Base-by-base conservation (phyloP, 495 filamentous ascomycete species). In the Venustampulla echinocandica region DNA sequence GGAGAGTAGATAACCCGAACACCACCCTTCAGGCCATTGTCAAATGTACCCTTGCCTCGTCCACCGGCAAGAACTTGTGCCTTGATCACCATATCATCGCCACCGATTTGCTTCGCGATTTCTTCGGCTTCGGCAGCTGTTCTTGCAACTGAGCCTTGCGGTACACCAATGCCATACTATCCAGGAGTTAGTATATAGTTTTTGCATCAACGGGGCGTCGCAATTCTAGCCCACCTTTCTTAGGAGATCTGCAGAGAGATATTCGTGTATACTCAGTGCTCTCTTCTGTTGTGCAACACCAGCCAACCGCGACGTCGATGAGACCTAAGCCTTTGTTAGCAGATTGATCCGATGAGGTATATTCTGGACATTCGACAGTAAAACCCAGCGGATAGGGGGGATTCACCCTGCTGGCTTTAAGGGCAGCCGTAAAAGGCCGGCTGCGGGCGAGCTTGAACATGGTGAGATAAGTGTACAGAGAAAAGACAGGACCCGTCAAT, bases 61-160 rank as follows among this genome's bases (percentile, higher is more conserved):
- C 92, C 92, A 67, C 92, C 92, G 60, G 92, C 92, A 34, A 98
- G 81, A 40, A 98, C 93, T 74, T 98, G 92, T 46, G 92, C 92
- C 79, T 98, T 98, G 76, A 98, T 96, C 52, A 98, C 92, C 83
- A 96, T 86, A 63, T 98, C 92, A 61, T 94, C 92, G 57, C 83
- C 85, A 56, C 82, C 87, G 61, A 98, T 87, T 46, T 81, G 70
- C 70, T 87, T 90, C 28, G 92, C 92, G 55, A 95, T 77, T 53
- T 77, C 76, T 74, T 96, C 92, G 34, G 92, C 92, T 70, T 97
- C 93, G 58, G 82, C 79, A 15, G 84, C 80, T 25, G 76, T 81
- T 57, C 74, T 79, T 50, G 92, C 92, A 50, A 90, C 87, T 59
- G 82, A 71, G 56, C 92, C 92, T 61, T 83, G 81, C 41, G 92